phyloP scores from a whole-genome alignment of 108 stramenopile species.

The Nitzschia palea region DNA sequence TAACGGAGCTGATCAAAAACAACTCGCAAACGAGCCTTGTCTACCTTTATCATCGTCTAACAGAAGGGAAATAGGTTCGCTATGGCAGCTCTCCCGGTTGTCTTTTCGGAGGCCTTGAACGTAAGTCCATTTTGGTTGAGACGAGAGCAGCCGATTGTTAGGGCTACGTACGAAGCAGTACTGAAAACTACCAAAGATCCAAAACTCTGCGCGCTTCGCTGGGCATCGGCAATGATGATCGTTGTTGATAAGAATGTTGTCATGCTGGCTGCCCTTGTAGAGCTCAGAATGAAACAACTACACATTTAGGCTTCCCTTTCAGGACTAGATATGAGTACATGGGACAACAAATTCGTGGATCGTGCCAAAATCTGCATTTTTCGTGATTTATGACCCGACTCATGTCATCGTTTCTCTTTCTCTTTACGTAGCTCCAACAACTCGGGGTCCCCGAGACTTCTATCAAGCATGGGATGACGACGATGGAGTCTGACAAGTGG shows the following conservation, averaged over 20 bases:
- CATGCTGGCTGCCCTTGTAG: too few relatives aligned
- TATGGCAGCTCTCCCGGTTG: constrained; percentile 72
- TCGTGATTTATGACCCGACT: constrained; percentile 1
- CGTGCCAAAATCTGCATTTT: background rate
- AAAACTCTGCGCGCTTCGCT: constrained; percentile 21
- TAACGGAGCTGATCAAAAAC: background rate
- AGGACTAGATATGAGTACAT: too few relatives aligned
- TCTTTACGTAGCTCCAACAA: constrained; percentile 76
- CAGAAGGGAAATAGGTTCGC: constrained; percentile 11
- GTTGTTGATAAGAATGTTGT: too few relatives aligned
- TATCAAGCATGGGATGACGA: constrained; percentile 90
- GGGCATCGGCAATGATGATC: constrained; percentile 33
- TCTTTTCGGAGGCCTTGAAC: constrained; percentile 84
- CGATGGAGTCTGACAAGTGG: constrained; percentile 93
- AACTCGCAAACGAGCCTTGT: background rate
- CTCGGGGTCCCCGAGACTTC: constrained; percentile 86
- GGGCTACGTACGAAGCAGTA: constrained; percentile 19
- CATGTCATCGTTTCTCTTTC: background rate
- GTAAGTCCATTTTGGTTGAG: constrained; percentile 58
- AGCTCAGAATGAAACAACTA: too few relatives aligned
- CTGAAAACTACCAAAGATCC: constrained; percentile 7
- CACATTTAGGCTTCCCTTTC: too few relatives aligned
- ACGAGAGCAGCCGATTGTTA: background rate
- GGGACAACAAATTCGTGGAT: constrained; percentile 6
- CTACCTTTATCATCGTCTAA: background rate